A percentile compares a stretch with the other conserved stretches of the same genome.
phyloP scores from a whole-genome alignment of 2,329 filamentous ascomycete species.

The Exophiala oligosperma region DNA sequence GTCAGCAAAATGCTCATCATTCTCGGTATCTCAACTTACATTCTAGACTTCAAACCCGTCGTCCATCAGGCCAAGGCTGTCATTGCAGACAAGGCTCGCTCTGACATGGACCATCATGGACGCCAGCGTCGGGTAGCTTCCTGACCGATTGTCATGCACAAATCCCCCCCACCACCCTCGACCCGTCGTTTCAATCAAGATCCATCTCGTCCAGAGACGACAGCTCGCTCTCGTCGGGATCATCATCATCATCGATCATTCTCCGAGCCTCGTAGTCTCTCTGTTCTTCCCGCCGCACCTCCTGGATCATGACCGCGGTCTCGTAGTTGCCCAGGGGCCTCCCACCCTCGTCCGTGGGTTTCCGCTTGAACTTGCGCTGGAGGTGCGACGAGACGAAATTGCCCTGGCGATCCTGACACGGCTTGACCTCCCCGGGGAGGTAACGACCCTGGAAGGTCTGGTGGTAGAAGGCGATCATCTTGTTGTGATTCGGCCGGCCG shows the following conservation, averaged over 20 bases:
- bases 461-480: slow-evolving; percentile 4
- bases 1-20: no score
- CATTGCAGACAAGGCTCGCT: no score
- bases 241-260: not conserved
- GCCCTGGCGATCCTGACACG: not conserved
- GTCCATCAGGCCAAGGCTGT: no score
- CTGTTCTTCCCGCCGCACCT: not conserved
- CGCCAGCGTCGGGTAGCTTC: no score
- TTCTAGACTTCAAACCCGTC: no score
- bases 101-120: no score
- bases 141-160: no score
- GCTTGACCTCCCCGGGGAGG: not conserved
- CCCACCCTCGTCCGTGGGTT: not conserved
- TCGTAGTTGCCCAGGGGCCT: not conserved
- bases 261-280: not conserved
- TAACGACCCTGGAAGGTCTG: slow-evolving; percentile 4
- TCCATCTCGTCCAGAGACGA: no score
- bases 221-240: no score
- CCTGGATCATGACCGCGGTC: not conserved
- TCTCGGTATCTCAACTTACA: no score
- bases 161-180: no score
- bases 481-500: not conserved
- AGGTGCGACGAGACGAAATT: not conserved
- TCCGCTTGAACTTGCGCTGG: not conserved
- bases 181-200: no score